phyloP scores from a whole-genome alignment of 2,329 filamentous ascomycete genomes.

The Orbilia quercus region DNA sequence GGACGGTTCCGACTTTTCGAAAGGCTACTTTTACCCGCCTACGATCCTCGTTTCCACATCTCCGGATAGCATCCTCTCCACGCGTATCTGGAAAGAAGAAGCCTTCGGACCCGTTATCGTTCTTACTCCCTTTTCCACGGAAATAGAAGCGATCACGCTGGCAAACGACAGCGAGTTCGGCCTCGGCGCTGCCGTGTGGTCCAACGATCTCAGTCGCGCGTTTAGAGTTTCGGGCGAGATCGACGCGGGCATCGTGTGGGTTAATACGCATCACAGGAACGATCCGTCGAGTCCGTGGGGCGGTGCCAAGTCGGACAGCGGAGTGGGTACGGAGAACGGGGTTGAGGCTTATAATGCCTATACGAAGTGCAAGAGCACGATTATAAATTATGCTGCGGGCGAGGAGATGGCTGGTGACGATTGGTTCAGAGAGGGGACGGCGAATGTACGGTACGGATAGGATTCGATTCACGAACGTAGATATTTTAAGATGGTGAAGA shows the following conservation, averaged over 20 bases:
- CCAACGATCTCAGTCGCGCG: constrained; percentile 50
- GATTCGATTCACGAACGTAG: background rate
- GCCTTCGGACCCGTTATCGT: constrained; percentile 69
- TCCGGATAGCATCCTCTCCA: constrained; percentile 61
- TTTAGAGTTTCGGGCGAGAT: constrained; percentile 66
- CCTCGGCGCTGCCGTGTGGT: constrained; percentile 57
- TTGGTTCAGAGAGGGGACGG: constrained; percentile 74
- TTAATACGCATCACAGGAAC: constrained; percentile 74
- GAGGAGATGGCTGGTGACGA: constrained; percentile 71
- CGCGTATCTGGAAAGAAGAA: constrained; percentile 65
- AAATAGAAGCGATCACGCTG: constrained; percentile 65
- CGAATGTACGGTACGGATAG: constrained; percentile 72
- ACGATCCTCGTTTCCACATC: constrained; percentile 63
- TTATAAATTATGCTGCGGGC: constrained; percentile 74
- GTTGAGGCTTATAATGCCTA: constrained; percentile 72
- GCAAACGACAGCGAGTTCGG: constrained; percentile 68
- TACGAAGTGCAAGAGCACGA: constrained; percentile 73
- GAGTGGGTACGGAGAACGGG: constrained; percentile 79
- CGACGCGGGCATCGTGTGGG: constrained; percentile 67
- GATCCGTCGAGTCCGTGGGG: constrained; percentile 79
- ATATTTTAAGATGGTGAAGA: background rate
- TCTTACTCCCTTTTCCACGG: constrained; percentile 65
- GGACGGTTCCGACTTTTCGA: constrained; percentile 68
- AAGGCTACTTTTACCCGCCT: constrained; percentile 67
- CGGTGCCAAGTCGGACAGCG: constrained; percentile 71